phyloP scores from a whole-genome alignment of 805 yeast genomes.

The Grigorovia jiainica region DNA sequence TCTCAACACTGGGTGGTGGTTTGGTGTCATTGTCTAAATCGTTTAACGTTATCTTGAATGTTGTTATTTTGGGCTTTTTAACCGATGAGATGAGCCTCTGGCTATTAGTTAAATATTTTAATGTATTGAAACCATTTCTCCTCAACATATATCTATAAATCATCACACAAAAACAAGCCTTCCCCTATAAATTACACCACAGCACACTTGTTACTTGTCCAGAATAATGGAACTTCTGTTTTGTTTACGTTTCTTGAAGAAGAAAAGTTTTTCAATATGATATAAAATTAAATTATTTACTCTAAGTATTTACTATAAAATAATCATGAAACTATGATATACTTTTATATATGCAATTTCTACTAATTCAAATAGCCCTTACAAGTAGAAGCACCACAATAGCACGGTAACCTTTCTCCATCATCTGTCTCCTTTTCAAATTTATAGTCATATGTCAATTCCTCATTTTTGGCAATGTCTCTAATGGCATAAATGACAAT shows the following conservation, averaged over 20 bases:
- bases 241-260: background rate
- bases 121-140: background rate
- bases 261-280: background rate
- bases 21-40: no score
- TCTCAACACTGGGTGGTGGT: no score
- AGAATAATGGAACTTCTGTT: no score
- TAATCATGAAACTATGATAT: background rate
- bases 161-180: background rate
- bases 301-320: background rate
- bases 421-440: conserved; percentile 87
- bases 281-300: no score
- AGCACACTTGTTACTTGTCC: no score
- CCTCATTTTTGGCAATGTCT: conserved; percentile 83
- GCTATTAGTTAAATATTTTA: background rate
- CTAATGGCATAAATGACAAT: conserved; percentile 90
- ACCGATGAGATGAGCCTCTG: background rate
- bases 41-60: background rate
- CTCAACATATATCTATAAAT: background rate
- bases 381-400: conserved; percentile 93
- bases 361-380: conserved; percentile 74
- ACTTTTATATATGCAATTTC: background rate
- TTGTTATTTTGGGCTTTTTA: background rate
- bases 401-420: conserved; percentile 78
- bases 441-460: conserved; percentile 90
- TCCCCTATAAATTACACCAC: background rate